Evolutionary conservation across 2,329 filamentous ascomycete genomes (phyloP).

Genomic region (Cladosporium sp.): DNA sequence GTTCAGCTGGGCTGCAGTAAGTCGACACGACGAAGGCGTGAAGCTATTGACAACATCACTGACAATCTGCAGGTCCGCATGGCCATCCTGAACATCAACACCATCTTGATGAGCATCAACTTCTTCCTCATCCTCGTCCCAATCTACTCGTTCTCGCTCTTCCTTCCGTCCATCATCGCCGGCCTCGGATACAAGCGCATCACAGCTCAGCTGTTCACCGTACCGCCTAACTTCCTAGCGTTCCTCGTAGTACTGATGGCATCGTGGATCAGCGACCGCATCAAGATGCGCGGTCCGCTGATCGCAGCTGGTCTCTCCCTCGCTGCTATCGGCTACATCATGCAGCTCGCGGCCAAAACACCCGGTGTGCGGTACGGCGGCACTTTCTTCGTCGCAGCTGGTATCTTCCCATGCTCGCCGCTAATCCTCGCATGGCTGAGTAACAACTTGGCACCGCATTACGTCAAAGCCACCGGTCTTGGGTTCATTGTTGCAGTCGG

Average conservation of each 20-base stretch:
- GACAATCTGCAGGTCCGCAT: conserved; percentile 29
- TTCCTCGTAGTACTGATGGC: conserved; percentile 31
- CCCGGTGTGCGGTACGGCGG: conserved; percentile 41
- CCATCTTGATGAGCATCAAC: conserved; percentile 34
- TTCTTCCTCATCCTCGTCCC: conserved; percentile 38
- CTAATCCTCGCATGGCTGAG: conserved; percentile 42
- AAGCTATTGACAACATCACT: not conserved
- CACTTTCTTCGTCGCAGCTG: conserved; percentile 41
- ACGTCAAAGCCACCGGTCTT: conserved; percentile 45
- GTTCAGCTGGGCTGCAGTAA: conserved; percentile 37
- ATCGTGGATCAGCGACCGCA: conserved; percentile 33
- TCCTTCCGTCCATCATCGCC: conserved; percentile 48
- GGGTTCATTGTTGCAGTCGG: conserved; percentile 45
- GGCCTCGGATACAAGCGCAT: conserved; percentile 45
- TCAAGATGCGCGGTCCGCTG: conserved; percentile 37
- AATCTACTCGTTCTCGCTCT: conserved; percentile 49
- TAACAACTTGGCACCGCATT: conserved; percentile 48
- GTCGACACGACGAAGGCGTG: not conserved
- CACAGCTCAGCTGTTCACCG: conserved; percentile 42
- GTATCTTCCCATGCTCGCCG: conserved; percentile 36
- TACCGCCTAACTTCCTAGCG: conserved; percentile 40
- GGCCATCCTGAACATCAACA: conserved; percentile 39
- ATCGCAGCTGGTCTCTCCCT: conserved; percentile 31
- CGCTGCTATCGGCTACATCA: conserved; percentile 43
- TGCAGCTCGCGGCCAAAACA: conserved; percentile 37